These are phyloP conservation scores for Agrocybe praecox DNA, from an alignment of 768 basidiomycete genomes.

Conservation along the genomic window DNA sequence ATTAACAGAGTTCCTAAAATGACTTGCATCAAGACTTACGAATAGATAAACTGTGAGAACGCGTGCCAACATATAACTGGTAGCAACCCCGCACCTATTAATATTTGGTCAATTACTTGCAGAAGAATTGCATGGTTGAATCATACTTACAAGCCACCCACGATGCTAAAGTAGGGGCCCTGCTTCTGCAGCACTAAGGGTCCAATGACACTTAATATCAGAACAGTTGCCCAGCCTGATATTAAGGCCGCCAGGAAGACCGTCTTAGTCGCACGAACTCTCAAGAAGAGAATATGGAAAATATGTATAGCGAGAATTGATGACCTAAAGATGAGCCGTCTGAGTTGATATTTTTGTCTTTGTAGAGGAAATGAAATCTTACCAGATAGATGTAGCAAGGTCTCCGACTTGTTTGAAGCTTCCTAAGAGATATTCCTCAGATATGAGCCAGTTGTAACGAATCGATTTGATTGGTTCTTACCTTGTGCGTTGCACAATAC, in stretches of 20 bases:
- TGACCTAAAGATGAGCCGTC: slow-evolving; percentile 29
- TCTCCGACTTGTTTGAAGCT: slow-evolving; percentile 33
- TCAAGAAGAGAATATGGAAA: slow-evolving; percentile 41
- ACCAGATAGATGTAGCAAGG: slow-evolving; percentile 40
- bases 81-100: slow-evolving; percentile 44
- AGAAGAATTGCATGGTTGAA: neutral
- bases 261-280: slow-evolving; percentile 19
- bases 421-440: slow-evolving; percentile 1
- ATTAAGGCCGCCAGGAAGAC: slow-evolving; percentile 28
- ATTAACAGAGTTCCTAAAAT: neutral
- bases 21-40: slow-evolving; percentile 26
- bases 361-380: neutral
- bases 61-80: slow-evolving; percentile 38
- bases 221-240: slow-evolving; percentile 37
- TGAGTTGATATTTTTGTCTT: neutral
- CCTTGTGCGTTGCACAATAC: slow-evolving; percentile 28
- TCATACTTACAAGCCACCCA: slow-evolving; percentile 43
- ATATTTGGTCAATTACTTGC: neutral
- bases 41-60: slow-evolving; percentile 46
- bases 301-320: slow-evolving; percentile 23
- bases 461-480: too few relatives aligned
- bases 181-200: slow-evolving; percentile 35
- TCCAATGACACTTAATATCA: slow-evolving; percentile 36
- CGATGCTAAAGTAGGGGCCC: slow-evolving; percentile 47
- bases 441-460: too few relatives aligned